A percentile compares a stretch with the other conserved stretches of the same genome.
Evolutionary conservation across 345 rosid genomes (phyloP).

Genomic region (Eucalyptus erythrocorys): DNA sequence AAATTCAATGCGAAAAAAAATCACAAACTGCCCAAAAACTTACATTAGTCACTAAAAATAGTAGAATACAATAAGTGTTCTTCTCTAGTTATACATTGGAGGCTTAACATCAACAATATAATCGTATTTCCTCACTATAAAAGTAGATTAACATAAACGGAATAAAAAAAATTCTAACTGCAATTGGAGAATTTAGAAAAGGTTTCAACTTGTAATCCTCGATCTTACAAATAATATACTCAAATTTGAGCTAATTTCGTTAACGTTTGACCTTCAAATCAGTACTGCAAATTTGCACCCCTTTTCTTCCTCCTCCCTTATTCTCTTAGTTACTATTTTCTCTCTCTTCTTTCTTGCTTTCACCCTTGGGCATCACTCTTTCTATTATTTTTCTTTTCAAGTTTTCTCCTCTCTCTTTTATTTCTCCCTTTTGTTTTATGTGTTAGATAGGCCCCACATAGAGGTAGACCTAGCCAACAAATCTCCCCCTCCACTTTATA

Average conservation of each 20-base stretch:
- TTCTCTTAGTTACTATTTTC: not conserved
- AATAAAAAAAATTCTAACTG: too few relatives aligned
- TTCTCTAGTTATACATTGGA: too few relatives aligned
- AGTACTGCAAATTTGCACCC: not conserved
- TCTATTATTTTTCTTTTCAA: too few relatives aligned
- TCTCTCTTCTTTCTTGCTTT: not conserved
- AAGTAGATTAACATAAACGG: not conserved
- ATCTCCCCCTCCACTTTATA: not conserved
- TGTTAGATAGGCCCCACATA: not conserved
- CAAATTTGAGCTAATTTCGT: too few relatives aligned
- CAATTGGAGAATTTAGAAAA: not conserved
- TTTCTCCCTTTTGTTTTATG: not conserved
- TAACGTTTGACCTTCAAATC: not conserved
- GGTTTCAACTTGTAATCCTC: not conserved
- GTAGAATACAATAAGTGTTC: accelerated
- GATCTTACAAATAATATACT: not conserved
- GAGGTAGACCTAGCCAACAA: too few relatives aligned
- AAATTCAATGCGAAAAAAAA: too few relatives aligned
- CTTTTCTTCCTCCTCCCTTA: not conserved
- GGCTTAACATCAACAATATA: not conserved
- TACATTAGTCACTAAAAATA: not conserved
- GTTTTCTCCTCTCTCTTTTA: not conserved
- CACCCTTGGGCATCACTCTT: not conserved
- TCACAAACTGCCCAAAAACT: not conserved
- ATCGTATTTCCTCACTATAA: not conserved